phyloP scores from a whole-genome alignment of 2,329 filamentous ascomycete genomes.

The Diplodia scrobiculata region DNA sequence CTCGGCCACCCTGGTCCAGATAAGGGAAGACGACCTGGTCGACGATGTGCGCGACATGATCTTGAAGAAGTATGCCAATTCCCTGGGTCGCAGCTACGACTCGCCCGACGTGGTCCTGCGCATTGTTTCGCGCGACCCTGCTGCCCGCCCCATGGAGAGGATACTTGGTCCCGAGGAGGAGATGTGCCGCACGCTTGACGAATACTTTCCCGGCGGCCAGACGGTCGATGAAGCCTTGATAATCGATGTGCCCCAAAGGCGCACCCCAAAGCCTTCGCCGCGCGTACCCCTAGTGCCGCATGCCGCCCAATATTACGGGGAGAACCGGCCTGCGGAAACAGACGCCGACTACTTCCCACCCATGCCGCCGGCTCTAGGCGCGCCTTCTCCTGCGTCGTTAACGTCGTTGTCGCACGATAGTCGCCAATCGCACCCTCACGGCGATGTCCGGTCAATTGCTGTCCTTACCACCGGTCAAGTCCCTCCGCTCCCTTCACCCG shows the following conservation, averaged over 20 bases:
- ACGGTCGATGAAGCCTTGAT: conserved; percentile 83
- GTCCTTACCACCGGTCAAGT: conserved; percentile 79
- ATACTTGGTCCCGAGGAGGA: conserved; percentile 82
- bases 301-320: conserved; percentile 58
- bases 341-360: conserved; percentile 83
- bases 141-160: conserved; percentile 59
- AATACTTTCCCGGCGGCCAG: conserved; percentile 84
- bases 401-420: conserved; percentile 43
- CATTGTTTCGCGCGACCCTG: conserved; percentile 68
- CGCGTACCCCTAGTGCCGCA: conserved; percentile 49
- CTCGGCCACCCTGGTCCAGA: conserved; percentile 83
- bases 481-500: conserved; percentile 79
- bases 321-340: conserved; percentile 66
- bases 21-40: conserved; percentile 85
- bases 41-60: conserved; percentile 94
- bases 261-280: conserved; percentile 80
- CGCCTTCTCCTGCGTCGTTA: conserved; percentile 45
- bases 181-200: conserved; percentile 74
- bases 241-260: conserved; percentile 78
- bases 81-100: conserved; percentile 84
- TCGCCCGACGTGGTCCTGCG: conserved; percentile 83
- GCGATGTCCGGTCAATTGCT: conserved; percentile 69
- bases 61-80: conserved; percentile 89
- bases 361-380: conserved; percentile 53
- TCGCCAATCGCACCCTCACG: conserved; percentile 47